Base-by-base conservation (phyloP, 2,329 filamentous ascomycete genomes). In the Talaromyces rugulosus region DNA sequence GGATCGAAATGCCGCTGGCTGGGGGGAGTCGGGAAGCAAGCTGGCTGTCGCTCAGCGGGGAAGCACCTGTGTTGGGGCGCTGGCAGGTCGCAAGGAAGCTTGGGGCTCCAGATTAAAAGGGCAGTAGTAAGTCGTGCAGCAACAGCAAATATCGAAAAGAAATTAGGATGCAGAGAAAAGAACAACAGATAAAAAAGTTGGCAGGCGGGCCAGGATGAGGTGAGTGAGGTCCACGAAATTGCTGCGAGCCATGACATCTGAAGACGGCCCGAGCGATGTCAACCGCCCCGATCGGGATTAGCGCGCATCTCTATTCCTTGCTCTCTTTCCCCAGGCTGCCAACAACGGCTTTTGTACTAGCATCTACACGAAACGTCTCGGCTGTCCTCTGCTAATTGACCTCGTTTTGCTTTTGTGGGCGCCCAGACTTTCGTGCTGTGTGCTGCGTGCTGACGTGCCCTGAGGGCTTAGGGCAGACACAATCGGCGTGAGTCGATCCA, bases 261-360 rank as follows among this genome's bases (percentile, higher is more conserved):
- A 59, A 59, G 57, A 55, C 55, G 47, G 60, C 47, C 50, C 60
- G 50, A 53, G 61, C 64, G 57, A 71, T 71, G 69, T 70, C 68
- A 70, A 69, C 62, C 65, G 57, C 66, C 64, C 60, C 59, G 57
- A 66, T 65, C 61, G 54, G 68, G 68, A 47, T 60, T 70, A 70
- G 69, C 55, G 33, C 56, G 61, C 64, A 66, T 67, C 61, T 31
- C 57, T 63, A 65, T 63, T 58, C 42, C 33, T 60, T 60, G 53
- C 58, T 66, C 61, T 63, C 33, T 36, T 36, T 12, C 12, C 33
- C 33, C 12, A 23, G 23, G 2, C 23, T 23, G 23, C 23, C 23
- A 23, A 23, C 23, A 23, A 23, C 23, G 23, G 23, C 23, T 23
- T 23, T 23, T 23, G 23, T 23, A 23, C 23, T 23, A 23, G 23